Base-by-base conservation (phyloP, 2,329 filamentous ascomycete genomes). In the Aureobasidium sp. region DNA sequence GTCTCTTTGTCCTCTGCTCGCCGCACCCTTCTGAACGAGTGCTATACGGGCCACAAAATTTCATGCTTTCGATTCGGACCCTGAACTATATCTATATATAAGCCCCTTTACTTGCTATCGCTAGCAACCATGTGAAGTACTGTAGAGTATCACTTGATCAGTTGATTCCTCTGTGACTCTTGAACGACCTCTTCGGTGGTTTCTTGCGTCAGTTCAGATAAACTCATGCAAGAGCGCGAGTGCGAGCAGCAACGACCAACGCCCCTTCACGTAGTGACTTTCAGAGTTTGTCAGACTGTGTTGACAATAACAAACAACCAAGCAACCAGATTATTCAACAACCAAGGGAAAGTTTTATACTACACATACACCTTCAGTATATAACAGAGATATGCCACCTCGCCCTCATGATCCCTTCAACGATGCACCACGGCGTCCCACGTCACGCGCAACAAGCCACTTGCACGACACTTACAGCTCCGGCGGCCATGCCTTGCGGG, bases 351-450 rank as follows among this genome's bases (percentile, higher is more conserved):
- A 26, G 24, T 24, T 20, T 5, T 13, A 3, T 10, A 1, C 13
- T 32, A 2, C 26, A 9, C 13, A 20, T 3, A 17, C 20, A 41
- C 51, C 12, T 20, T 34, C 24, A 12, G 1, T 20, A 27, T 36
- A 36, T 20, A 10, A 15, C 26, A n/a, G 17, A 41, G 41, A 29
- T 15, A 52, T 53, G 50, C 59, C 59, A 5, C 47, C 59, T 26
- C 59, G 59, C 34, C 48, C 44, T 32, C 59, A 61, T 20, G 59
- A 53, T 15, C 50, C 50, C 3, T 61, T 61, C 59, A 53, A 53
- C 46, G 52, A 57, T 36, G 53, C 61, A 29, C 61, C 61, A 3
- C 52, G 53, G 10, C 52, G 61, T 37, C 61, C 61, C 13, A 29
- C 61, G 26, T 51, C 61, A 5, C 61, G 52, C 17, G 29, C 43